phyloP scores from a whole-genome alignment of 192 early-diverging fungal genomes.

The Coemansia sp. region DNA sequence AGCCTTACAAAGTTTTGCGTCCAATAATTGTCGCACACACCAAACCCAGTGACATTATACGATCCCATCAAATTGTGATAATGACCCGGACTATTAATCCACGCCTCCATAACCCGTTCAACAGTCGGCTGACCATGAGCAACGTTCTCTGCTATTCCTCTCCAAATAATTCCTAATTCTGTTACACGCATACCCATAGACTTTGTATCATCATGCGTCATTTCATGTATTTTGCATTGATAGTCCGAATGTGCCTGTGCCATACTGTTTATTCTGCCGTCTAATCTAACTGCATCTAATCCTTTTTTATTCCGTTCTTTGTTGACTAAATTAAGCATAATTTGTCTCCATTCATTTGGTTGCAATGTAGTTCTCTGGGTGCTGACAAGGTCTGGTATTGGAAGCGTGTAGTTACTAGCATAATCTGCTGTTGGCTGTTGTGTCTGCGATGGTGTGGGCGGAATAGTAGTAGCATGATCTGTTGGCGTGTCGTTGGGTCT shows the following conservation, averaged over 20 bases:
- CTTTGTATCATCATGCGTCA: slow-evolving; percentile 28
- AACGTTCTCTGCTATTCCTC: slow-evolving; percentile 34
- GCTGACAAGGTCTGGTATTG: no score
- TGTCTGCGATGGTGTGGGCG: no score
- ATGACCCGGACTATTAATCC: slow-evolving; percentile 34
- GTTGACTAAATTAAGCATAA: slow-evolving; percentile 33
- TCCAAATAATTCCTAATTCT: slow-evolving; percentile 12
- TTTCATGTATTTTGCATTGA: slow-evolving; percentile 15
- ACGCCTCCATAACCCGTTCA: slow-evolving; percentile 13
- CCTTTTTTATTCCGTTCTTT: slow-evolving; percentile 9
- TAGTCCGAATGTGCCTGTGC: slow-evolving; percentile 34
- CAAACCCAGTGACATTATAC: slow-evolving; percentile 31
- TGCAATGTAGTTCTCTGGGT: background rate
- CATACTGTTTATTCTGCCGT: slow-evolving; percentile 8
- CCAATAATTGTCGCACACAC: slow-evolving; percentile 21
- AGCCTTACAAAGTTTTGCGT: slow-evolving; percentile 29
- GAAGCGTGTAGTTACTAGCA: no score
- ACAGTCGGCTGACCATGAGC: slow-evolving; percentile 14
- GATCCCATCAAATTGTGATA: slow-evolving; percentile 34
- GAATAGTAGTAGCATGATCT: no score
- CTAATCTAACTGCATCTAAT: slow-evolving; percentile 11
- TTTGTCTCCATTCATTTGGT: background rate
- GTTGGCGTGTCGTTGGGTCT: no score
- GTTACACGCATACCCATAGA: slow-evolving; percentile 8
- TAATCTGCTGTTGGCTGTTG: no score